Base-by-base conservation (phyloP, 495 filamentous ascomycete species). In the Aspergillus sclerotiicarbonarius region DNA sequence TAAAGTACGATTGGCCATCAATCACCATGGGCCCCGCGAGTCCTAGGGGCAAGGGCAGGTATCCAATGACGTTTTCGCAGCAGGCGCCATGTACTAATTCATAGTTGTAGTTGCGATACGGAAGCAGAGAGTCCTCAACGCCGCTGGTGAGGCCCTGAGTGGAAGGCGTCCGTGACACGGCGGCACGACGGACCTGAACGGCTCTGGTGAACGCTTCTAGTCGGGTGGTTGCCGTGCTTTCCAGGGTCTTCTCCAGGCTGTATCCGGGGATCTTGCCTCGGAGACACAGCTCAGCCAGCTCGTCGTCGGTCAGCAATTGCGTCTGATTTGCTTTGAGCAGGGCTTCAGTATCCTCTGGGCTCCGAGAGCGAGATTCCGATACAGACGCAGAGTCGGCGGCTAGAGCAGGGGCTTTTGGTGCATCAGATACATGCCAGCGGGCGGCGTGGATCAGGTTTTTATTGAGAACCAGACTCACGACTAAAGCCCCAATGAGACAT, bases 31-130 rank as follows among this genome's bases (percentile, higher is more conserved):
- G 94, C 7, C 94, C 94, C 43, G 94, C 94, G 59, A 98, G 88
- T 71, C 94, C 94, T 53, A 98, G 79, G 45, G 94, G 94, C 39
- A 98, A 73, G 2, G 95, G 95, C 81, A 97, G 82, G 62, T 96
- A 98, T 58, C 94, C 95, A 74, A 98, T 90, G 48, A 98, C 94
- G 62, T 98, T 98, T 73, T 98, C 95, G 71, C 95, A 98, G 78
- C 95, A 98, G 41, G 93, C 94, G 37, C 92, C 92, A 61, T 91
- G 85, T 54, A 98, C 95, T 41, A 90, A 87, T 43, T 89, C 88
- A 74, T 92, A 98, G 78, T 98, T 92, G 79, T 94, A 98, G 67
- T 90, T 68, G 66, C 90, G 72, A 73, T 92, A 97, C 0, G 94
- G 95, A 8, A 98, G 80, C 67, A 89, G 86, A 5, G 93, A 98